Evolutionary conservation across 2,329 filamentous ascomycete species (phyloP), one percentile per base, ranked within the genome.

Genomic region (Alternaria ethzedia): DNA sequence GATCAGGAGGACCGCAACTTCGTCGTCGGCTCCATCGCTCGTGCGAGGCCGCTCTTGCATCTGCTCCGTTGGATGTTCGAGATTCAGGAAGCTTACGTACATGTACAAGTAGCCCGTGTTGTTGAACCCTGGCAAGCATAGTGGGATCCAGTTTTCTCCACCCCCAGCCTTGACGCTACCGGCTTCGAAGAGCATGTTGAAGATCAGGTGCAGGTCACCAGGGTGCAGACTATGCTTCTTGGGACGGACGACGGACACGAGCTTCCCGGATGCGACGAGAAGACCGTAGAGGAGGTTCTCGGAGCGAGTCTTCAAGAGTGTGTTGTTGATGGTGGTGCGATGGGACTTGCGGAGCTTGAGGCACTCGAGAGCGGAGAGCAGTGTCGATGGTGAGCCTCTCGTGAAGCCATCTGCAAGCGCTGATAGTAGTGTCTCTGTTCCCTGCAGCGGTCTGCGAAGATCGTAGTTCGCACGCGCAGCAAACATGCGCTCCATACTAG

Each of bases 181-280:
- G 3, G 95, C 96, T 82, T 97, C 94, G 74, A 99, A 99, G 2
- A 99, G 88, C 96, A 99, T 99, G 77, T 98, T 98, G 85, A 99
- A 99, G 64, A 99, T 94, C 49, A 99, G 87, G 75, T 97, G 95
- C 23, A 99, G 85, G 77, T 99, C 96, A 67, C 94, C 95, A 0
- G 96, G 96, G 72, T 99, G 96, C 3, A 99, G 85, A 0, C 94
- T 97, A 79, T 99, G 96, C 61, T 96, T 93, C 71, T 96, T 94
- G 6, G 96, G 96, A 41, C 96, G 87, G 15, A 98, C 91, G 41
- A 99, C 96, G 76, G 94, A 97, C 68, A 99, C 96, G 6, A 99
- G 89, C 73, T 91, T 91, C 6, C 94, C 95, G 12, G 94, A 94
- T 5, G 96, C 96, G 15, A 97, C 95, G 64, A 99, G 90, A 12